A percentile compares a stretch with the other conserved stretches of the same genome.
Conservation (phyloP, 2,329 filamentous ascomycete genomes). For the Diaporthe caulivora region DNA sequence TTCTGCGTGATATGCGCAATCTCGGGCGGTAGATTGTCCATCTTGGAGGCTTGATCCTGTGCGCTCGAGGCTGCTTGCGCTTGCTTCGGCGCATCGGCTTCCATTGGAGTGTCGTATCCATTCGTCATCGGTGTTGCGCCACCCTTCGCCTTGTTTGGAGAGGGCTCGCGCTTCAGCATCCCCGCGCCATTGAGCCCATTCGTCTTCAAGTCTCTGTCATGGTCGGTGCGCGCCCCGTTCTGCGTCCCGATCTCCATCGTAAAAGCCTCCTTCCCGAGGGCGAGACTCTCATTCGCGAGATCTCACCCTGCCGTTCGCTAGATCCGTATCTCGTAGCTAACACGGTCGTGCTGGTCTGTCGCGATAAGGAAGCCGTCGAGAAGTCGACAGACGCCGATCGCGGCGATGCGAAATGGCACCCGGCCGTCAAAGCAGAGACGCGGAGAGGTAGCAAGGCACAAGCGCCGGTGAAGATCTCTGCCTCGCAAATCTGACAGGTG, state of each 20-base stretch:
- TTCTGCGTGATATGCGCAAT: slow-evolving; percentile 79
- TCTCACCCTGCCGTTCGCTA: slow-evolving; percentile 38
- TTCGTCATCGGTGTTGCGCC: slow-evolving; percentile 46
- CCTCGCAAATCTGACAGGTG: slow-evolving; percentile 11
- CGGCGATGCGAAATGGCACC: slow-evolving; percentile 17
- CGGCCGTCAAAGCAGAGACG: neutral
- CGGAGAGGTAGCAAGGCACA: slow-evolving; percentile 25
- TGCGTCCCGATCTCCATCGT: slow-evolving; percentile 58
- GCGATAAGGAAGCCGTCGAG: slow-evolving; percentile 3
- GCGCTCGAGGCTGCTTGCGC: slow-evolving; percentile 42
- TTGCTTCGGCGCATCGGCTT: slow-evolving; percentile 42
- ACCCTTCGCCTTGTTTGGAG: slow-evolving; percentile 52
- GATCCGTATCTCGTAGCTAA: neutral
- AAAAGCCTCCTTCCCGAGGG: slow-evolving; percentile 38
- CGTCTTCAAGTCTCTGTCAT: slow-evolving; percentile 62
- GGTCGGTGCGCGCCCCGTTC: slow-evolving; percentile 66
- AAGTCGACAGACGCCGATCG: slow-evolving; percentile 9
- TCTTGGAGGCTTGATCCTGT: slow-evolving; percentile 52
- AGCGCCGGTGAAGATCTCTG: neutral
- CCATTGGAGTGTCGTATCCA: slow-evolving; percentile 46
- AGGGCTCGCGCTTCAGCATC: slow-evolving; percentile 45
- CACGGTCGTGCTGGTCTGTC: neutral
- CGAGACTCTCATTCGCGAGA: slow-evolving; percentile 41
- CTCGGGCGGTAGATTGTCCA: slow-evolving; percentile 72
- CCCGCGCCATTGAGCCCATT: slow-evolving; percentile 59